Conservation (phyloP, 768 basidiomycete genomes). For the Phylloporus sp. region DNA sequence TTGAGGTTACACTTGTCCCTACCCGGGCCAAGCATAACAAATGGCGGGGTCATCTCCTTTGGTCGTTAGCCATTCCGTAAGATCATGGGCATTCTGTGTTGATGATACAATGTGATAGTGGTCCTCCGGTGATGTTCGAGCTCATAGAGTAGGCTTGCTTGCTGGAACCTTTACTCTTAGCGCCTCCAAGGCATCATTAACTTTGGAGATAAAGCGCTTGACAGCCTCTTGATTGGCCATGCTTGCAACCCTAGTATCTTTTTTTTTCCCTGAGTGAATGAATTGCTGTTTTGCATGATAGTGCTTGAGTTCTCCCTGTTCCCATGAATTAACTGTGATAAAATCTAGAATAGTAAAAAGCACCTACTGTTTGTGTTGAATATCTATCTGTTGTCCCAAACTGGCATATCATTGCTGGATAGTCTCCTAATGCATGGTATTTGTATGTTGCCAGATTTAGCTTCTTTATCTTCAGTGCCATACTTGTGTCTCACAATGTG, state of each 20-base stretch:
- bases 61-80: too few species aligned
- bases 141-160: neutral
- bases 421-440: conserved; percentile 15
- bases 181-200: conserved; percentile 5
- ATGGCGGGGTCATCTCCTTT: too few species aligned
- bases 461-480: neutral
- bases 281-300: conserved; percentile 27
- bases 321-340: neutral
- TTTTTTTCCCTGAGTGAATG: conserved; percentile 35
- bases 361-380: conserved; percentile 26
- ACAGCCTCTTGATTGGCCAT: conserved; percentile 27
- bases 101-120: too few species aligned
- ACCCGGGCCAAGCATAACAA: too few species aligned
- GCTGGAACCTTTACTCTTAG: too few species aligned
- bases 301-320: conserved; percentile 34
- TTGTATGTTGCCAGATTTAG: conserved; percentile 11
- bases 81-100: too few species aligned
- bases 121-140: too few species aligned
- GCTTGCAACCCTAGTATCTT: conserved; percentile 22
- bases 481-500: neutral
- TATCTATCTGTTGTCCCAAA: conserved; percentile 28
- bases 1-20: too few species aligned
- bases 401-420: conserved; percentile 5
- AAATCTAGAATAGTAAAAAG: neutral
- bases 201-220: conserved; percentile 2